Evolutionary conservation across 805 yeast species (phyloP).

Genomic region (Yarrowia sp.): DNA sequence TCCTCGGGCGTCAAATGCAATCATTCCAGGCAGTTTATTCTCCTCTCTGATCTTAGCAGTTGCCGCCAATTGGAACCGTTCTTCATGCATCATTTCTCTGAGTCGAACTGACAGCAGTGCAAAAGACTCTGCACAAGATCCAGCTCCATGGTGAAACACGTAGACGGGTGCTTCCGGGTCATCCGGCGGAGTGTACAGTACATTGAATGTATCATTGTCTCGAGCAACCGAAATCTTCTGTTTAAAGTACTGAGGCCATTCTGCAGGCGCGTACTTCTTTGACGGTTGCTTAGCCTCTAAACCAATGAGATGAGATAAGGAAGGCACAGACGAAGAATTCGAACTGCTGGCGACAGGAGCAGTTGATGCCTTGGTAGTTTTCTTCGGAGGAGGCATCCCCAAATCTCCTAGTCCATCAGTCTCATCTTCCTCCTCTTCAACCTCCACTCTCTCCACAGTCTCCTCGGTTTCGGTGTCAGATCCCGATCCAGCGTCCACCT

Average conservation of each 20-base stretch:
- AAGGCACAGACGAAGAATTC: neutral
- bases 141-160: slow-evolving; percentile 93
- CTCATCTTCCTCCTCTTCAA: neutral
- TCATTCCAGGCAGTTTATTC: slow-evolving; percentile 61
- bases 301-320: slow-evolving; percentile 11
- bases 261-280: slow-evolving; percentile 32
- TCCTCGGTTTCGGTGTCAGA: slow-evolving; percentile 35
- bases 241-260: slow-evolving; percentile 29
- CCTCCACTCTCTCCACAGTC: neutral
- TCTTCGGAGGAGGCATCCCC: slow-evolving; percentile 26
- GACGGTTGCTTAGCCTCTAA: neutral
- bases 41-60: slow-evolving; percentile 41
- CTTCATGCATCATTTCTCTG: slow-evolving; percentile 44
- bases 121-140: slow-evolving; percentile 84
- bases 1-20: slow-evolving; percentile 82
- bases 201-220: slow-evolving; percentile 53
- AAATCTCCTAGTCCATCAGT: slow-evolving; percentile 18
- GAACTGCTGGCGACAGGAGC: neutral
- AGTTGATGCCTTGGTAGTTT: neutral
- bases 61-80: slow-evolving; percentile 22
- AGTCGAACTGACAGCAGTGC: slow-evolving; percentile 58
- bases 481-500: slow-evolving; percentile 17
- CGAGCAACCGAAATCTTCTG: slow-evolving; percentile 9
- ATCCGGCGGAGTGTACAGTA: slow-evolving; percentile 65
- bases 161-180: slow-evolving; percentile 60